Evolutionary conservation across 1,284 basidiomycete species (phyloP).

Genomic region (Leccinum pachyderme): DNA sequence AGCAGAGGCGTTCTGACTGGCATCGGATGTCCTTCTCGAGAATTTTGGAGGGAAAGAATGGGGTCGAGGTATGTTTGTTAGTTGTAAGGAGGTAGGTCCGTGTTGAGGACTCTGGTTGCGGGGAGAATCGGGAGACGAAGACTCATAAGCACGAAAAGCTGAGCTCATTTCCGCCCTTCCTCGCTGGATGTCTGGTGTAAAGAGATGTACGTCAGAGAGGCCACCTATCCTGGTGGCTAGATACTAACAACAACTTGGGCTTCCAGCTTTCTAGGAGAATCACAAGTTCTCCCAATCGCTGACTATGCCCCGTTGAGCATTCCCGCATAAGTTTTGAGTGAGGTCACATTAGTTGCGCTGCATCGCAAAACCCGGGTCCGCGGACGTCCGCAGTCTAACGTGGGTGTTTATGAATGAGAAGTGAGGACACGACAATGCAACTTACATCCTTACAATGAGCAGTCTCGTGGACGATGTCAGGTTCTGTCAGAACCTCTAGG

Average conservation of each 20-base stretch:
- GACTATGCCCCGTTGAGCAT: background rate
- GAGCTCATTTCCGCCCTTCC: background rate
- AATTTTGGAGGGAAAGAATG: background rate
- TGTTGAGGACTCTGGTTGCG: too few species aligned
- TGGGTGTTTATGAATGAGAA: background rate
- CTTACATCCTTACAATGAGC: background rate
- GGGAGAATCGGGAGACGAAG: background rate
- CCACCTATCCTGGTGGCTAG: too few species aligned
- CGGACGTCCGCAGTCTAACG: background rate
- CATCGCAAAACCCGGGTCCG: background rate
- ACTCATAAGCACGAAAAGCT: background rate
- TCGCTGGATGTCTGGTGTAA: background rate
- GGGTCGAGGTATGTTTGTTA: background rate
- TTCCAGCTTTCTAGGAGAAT: background rate
- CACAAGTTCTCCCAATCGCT: background rate
- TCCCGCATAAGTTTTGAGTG: background rate
- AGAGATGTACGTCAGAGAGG: background rate
- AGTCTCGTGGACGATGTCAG: background rate
- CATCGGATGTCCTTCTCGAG: background rate
- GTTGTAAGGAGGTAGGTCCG: background rate
- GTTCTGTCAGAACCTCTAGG: slow-evolving; percentile 1
- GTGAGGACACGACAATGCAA: background rate
- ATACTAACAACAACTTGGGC: slow-evolving; percentile 12
- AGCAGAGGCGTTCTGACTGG: background rate
- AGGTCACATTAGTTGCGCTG: background rate